Evolutionary conservation across 805 yeast genomes (phyloP).

Genomic region (Wickerhamomyces silvicola): DNA sequence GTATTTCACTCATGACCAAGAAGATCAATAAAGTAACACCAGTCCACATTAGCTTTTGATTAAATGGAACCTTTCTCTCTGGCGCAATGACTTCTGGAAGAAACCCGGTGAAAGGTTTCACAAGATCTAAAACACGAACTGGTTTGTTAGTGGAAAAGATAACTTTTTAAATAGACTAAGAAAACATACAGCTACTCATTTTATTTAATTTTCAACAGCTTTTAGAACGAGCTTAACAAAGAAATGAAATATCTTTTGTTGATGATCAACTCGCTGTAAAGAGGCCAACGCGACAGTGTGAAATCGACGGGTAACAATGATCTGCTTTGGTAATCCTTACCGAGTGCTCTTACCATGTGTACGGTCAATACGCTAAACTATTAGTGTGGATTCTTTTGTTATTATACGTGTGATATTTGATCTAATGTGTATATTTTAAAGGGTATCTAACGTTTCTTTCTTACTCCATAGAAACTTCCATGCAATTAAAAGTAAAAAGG

Average conservation of each 20-base stretch:
- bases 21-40: slow-evolving; percentile 79
- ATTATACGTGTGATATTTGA: too few species aligned
- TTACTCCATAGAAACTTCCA: slow-evolving; percentile 18
- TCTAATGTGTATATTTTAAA: too few species aligned
- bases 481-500: slow-evolving; percentile 9
- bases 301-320: too few species aligned
- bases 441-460: too few species aligned
- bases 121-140: slow-evolving; percentile 76
- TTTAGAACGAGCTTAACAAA: neutral
- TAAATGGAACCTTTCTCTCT: slow-evolving; percentile 80
- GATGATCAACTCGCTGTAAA: slow-evolving; percentile 1
- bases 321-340: too few species aligned
- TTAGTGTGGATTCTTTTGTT: too few species aligned
- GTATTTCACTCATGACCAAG: slow-evolving; percentile 84
- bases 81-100: slow-evolving; percentile 91
- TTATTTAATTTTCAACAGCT: neutral
- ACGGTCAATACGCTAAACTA: too few species aligned
- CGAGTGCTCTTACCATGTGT: too few species aligned
- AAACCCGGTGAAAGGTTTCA: slow-evolving; percentile 82
- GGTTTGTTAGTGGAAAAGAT: neutral
- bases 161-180: neutral
- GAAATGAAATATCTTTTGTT: neutral
- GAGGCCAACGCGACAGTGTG: slow-evolving; percentile 15
- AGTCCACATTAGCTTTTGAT: slow-evolving; percentile 88
- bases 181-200: slow-evolving; percentile 14